These are phyloP conservation scores for Cladophialophora yegresii DNA, from an alignment of 2,329 filamentous ascomycete species.

Conservation along the genomic window DNA sequence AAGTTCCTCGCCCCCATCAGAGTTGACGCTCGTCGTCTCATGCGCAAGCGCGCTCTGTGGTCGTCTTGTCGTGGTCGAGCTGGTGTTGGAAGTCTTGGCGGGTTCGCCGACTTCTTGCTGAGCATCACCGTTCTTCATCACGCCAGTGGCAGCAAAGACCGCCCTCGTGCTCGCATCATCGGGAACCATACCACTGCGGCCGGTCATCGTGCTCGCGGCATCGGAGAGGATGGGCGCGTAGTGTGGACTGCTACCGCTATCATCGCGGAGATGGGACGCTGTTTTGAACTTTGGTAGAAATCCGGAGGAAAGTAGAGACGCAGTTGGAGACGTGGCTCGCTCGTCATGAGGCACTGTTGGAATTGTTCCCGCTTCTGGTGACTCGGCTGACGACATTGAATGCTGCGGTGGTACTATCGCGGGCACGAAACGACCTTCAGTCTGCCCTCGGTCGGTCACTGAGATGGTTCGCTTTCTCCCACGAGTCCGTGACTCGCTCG, in stretches of 20 bases:
- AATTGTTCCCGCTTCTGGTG: constrained; percentile 3
- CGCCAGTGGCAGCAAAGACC: constrained; percentile 34
- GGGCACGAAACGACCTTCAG: constrained; percentile 21
- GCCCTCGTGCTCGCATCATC: constrained; percentile 35
- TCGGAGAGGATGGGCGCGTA: constrained; percentile 18
- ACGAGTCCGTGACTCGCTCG: constrained; percentile 15
- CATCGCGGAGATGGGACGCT: constrained; percentile 29
- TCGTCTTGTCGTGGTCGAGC: constrained; percentile 2
- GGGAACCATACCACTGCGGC: constrained; percentile 18
- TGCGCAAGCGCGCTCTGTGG: constrained; percentile 23
- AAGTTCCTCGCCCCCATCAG: constrained; percentile 12
- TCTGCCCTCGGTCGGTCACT: constrained; percentile 34
- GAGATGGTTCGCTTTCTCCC: constrained; percentile 29
- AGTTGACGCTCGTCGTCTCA: constrained; percentile 13
- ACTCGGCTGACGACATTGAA: not conserved
- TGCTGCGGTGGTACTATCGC: constrained; percentile 3
- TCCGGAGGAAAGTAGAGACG: constrained; percentile 22
- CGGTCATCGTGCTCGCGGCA: constrained; percentile 30
- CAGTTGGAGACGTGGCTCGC: constrained; percentile 13
- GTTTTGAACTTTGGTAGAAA: constrained; percentile 35
- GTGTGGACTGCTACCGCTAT: constrained; percentile 14
- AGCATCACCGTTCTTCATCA: constrained; percentile 17
- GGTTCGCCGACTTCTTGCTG: not conserved
- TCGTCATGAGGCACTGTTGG: not conserved
- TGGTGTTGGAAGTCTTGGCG: not conserved